Base-by-base conservation (phyloP, 1,139 yeast species). In the Protomyces arabidopsidicola region DNA sequence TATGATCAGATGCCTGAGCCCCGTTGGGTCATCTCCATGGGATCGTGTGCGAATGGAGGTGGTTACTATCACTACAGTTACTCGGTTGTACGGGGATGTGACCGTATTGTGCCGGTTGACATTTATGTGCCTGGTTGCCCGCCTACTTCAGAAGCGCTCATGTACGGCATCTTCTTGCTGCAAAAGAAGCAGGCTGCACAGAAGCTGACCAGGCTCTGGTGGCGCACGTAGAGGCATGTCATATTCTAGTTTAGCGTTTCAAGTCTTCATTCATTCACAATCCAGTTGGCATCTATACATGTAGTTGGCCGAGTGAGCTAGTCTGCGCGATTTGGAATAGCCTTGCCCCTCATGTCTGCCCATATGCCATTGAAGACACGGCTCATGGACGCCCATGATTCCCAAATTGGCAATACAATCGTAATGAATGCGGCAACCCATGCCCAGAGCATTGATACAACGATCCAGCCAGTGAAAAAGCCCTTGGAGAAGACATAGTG, bases 1-100 rank as follows among this genome's bases (percentile, higher is more conserved):
- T 89, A 89, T 76, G 96, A 89, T 76, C 96, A 89, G 77, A 89
- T 89, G 96, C 90, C 96, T 50, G 95, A 88, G 70, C 96, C 96
- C 61, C 84, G 91, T 77, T 81, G 84, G 87, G 96, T 89, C 65
- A 88, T 89, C 72, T 87, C 95, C 67, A 89, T 89, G 96, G 96
- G 96, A 54, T 87, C 95, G 9, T 89, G 96, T 78, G 96, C 96
- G 68, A 89, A 89, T 74, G 96, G 96, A 67, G 96, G 96, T 68
- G 96, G 96, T 48, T 89, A 89, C 78, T 89, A 89, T 78, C 96
- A 89, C 76, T 89, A 89, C 76, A 87, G 95, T 18, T 89, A 89
- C 77, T 84, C 91, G 39, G 96, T 89, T 38, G 95, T 89, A 35
- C 82, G 96, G 74, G 96, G 96, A 55, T 90, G 95, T 73, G 96